phyloP scores from a whole-genome alignment of 2,329 filamentous ascomycete species.

The Cladosporium sp. region DNA sequence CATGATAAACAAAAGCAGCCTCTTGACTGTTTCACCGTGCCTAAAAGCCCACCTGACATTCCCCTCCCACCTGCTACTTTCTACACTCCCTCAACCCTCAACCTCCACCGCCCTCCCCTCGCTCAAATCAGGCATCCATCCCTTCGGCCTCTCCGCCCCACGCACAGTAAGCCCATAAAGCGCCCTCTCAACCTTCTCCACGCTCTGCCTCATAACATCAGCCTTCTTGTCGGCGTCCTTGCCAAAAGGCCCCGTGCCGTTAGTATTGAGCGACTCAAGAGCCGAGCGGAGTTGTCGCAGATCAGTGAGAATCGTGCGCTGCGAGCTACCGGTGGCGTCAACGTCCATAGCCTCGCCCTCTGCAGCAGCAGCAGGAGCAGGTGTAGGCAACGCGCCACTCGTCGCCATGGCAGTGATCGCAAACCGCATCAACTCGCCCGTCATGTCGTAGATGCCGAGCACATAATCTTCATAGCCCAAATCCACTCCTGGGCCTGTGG shows the following conservation, averaged over 20 bases:
- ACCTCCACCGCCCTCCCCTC: slow-evolving; percentile 37
- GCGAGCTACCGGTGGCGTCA: slow-evolving; percentile 19
- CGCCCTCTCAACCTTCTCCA: slow-evolving; percentile 88
- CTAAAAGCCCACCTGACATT: not conserved
- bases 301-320: slow-evolving; percentile 70
- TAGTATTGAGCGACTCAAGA: slow-evolving; percentile 66
- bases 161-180: slow-evolving; percentile 84
- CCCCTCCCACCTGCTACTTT: too few relatives aligned
- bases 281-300: slow-evolving; percentile 71
- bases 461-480: slow-evolving; percentile 82
- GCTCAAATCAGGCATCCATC: slow-evolving; percentile 76
- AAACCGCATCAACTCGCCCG: slow-evolving; percentile 95
- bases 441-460: slow-evolving; percentile 87
- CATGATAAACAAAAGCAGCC: not conserved
- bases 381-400: slow-evolving; percentile 50
- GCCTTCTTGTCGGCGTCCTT: slow-evolving; percentile 73
- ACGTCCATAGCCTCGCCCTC: slow-evolving; percentile 32
- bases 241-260: slow-evolving; percentile 51
- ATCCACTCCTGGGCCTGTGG: slow-evolving; percentile 48
- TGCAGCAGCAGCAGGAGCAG: slow-evolving; percentile 12
- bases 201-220: slow-evolving; percentile 78
- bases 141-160: slow-evolving; percentile 81
- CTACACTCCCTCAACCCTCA: slow-evolving; percentile 24
- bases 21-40: not conserved
- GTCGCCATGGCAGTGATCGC: slow-evolving; percentile 84